phyloP scores from a whole-genome alignment of 2,329 filamentous ascomycete genomes.

The Rutstroemia sp. region DNA sequence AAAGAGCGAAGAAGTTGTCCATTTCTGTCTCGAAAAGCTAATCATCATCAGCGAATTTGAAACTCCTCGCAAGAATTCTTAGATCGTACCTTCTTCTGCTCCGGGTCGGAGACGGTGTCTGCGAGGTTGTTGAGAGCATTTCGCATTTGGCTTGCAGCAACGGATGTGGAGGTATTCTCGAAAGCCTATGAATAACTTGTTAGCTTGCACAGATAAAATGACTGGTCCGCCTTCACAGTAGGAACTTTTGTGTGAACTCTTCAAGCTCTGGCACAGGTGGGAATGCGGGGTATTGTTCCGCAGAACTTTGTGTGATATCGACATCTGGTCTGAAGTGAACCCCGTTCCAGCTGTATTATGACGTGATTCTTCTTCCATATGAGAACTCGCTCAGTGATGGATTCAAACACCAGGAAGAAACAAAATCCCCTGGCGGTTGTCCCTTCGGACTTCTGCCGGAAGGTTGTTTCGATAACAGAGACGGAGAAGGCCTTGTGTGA shows the following conservation, averaged over 20 bases:
- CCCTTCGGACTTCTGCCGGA: background rate
- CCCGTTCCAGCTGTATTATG: background rate
- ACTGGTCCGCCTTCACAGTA: background rate
- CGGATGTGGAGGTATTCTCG: slow-evolving; percentile 97
- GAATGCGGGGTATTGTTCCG: background rate
- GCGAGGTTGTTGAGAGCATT: slow-evolving; percentile 90
- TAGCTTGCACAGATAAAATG: background rate
- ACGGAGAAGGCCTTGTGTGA: background rate
- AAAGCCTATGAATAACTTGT: slow-evolving; percentile 60
- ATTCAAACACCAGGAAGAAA: slow-evolving; percentile 17
- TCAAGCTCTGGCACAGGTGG: background rate
- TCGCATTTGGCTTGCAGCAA: slow-evolving; percentile 97
- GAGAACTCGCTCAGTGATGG: slow-evolving; percentile 8
- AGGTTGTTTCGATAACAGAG: background rate
- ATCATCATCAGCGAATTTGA: slow-evolving; percentile 7
- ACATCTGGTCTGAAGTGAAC: background rate
- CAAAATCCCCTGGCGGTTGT: slow-evolving; percentile 6
- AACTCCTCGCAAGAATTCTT: background rate
- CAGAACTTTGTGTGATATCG: background rate
- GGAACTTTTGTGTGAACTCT: background rate
- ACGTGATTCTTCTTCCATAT: slow-evolving; percentile 7
- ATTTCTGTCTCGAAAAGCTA: slow-evolving; percentile 97
- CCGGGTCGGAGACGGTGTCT: slow-evolving; percentile 78
- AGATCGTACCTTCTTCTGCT: slow-evolving; percentile 68
- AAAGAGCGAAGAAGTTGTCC: slow-evolving; percentile 99